phyloP scores from a whole-genome alignment of 257 asterid genomes.

The Galeopsis tetrahit region DNA sequence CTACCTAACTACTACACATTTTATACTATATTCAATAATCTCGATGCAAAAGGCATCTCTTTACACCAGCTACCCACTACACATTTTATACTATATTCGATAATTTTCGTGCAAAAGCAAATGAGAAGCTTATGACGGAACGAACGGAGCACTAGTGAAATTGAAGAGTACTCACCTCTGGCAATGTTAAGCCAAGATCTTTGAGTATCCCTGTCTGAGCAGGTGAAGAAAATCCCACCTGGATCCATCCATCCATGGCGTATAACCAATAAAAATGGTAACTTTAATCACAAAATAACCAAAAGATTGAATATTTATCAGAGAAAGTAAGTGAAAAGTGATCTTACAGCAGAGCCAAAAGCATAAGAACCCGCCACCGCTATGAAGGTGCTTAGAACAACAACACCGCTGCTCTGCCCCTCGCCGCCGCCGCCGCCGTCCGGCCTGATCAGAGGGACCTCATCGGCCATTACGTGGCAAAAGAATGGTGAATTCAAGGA shows the following conservation, averaged over 20 bases:
- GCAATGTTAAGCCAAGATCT: constrained; percentile 70
- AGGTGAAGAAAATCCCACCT: constrained; percentile 91
- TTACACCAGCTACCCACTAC: no score
- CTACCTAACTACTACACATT: no score
- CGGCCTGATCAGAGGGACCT: not conserved
- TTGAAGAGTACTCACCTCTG: constrained; percentile 48
- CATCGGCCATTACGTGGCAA: not conserved
- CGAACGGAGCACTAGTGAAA: no score
- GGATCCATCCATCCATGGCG: not conserved
- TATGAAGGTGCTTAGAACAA: constrained; percentile 68
- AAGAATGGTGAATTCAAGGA: not conserved
- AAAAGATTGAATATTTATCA: no score
- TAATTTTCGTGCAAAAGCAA: not conserved
- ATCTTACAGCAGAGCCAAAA: constrained; percentile 88
- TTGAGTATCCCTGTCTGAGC: constrained; percentile 72
- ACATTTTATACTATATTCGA: no score
- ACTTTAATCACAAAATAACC: no score
- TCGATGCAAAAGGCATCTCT: no score
- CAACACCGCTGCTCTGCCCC: constrained; percentile 19
- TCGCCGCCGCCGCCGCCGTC: constrained; percentile 25
- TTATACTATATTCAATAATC: no score
- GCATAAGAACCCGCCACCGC: constrained; percentile 88
- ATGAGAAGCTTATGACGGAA: not conserved
- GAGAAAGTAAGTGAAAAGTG: not conserved
- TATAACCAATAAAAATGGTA: not conserved